Evolutionary conservation across 1,284 basidiomycete species (phyloP).

Genomic region (Hemileia vastatrix): DNA sequence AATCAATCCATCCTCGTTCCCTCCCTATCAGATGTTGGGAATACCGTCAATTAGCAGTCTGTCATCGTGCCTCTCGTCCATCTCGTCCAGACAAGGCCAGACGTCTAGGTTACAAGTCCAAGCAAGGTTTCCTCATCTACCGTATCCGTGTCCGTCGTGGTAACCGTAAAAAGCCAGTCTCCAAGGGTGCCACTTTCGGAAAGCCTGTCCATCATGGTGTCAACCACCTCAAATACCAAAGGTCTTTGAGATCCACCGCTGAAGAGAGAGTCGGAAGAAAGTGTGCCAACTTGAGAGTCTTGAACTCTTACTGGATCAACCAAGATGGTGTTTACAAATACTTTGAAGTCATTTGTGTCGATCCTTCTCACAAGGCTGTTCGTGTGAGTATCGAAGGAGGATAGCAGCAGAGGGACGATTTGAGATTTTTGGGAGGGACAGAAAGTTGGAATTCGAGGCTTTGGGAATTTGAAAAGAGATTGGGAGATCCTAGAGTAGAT

Average conservation of each 20-base stretch:
- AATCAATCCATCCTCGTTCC: neutral
- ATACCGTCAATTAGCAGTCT: slow-evolving; percentile 44
- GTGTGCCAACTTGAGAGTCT: slow-evolving; percentile 41
- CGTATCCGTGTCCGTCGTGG: slow-evolving; percentile 44
- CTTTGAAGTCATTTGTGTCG: slow-evolving; percentile 43
- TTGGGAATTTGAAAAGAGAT: neutral
- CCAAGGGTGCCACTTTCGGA: slow-evolving; percentile 44
- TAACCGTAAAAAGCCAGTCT: slow-evolving; percentile 44
- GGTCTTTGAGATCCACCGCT: slow-evolving; percentile 38
- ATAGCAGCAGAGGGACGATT: too few species aligned
- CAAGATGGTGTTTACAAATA: slow-evolving; percentile 45
- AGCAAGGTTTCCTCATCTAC: slow-evolving; percentile 44
- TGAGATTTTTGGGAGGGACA: neutral
- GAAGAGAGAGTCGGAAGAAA: slow-evolving; percentile 44
- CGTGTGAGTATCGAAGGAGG: slow-evolving; percentile 17
- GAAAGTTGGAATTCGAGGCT: neutral
- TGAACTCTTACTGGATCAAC: slow-evolving; percentile 46
- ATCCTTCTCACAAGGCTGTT: slow-evolving; percentile 43
- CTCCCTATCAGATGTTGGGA: slow-evolving; percentile 38
- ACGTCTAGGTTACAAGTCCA: slow-evolving; percentile 44
- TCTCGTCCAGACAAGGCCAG: slow-evolving; percentile 45
- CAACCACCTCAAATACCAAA: slow-evolving; percentile 43
- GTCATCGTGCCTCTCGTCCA: slow-evolving; percentile 42
- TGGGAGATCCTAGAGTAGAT: neutral
- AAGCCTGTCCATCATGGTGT: slow-evolving; percentile 45